Evolutionary conservation across 805 yeast genomes (phyloP), one percentile per base, ranked within the genome.

Genomic region (Pichia paraexigua): DNA sequence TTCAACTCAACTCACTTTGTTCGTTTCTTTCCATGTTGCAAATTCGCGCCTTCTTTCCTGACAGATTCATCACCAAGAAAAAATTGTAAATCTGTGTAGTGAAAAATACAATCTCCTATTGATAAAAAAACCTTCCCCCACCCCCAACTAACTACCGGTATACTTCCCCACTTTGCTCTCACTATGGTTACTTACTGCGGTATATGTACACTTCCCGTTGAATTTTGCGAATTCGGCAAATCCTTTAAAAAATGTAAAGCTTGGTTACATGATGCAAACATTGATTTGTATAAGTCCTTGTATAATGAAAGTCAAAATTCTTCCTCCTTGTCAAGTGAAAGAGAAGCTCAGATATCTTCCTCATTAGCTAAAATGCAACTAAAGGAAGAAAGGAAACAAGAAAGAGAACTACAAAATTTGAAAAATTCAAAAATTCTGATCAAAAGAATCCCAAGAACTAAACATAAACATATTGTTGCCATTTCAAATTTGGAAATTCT

Each of bases 181-280:
- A 27, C 12, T 10, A 35, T 35, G 24, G 78, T 83, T 21, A 62
- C 76, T 17, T 88, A 88, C 70, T 88, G 96, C 65, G 89, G 80
- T 6, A 78, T 87, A 15, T 88, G 96, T 65, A 70, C 88, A 1
- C 83, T 78, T 63, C 96, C 96, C n/a, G 88, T 88, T 5, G 96
- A 82, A 68, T 91, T 83, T 70, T 91, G 98, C 71, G 97, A 92
- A 65, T 91, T 91, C 64, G 94, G 96, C 13, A 87, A 85, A 45
- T 71, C 82, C 27, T 76, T 87, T 67, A 84, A 83, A 63, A 80
- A 87, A 63, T 91, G 98, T 71, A 88, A 86, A 60, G 80, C 77
- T 22, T 89, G 97, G 96, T 74, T 92, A 43, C 71, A 77, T 52
- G 80, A 77, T 41, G 71, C 75, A 47, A 74, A 88, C 59, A 68